phyloP scores from a whole-genome alignment of 2,329 filamentous ascomycete genomes.

The Xylariomycetidae sp. region DNA sequence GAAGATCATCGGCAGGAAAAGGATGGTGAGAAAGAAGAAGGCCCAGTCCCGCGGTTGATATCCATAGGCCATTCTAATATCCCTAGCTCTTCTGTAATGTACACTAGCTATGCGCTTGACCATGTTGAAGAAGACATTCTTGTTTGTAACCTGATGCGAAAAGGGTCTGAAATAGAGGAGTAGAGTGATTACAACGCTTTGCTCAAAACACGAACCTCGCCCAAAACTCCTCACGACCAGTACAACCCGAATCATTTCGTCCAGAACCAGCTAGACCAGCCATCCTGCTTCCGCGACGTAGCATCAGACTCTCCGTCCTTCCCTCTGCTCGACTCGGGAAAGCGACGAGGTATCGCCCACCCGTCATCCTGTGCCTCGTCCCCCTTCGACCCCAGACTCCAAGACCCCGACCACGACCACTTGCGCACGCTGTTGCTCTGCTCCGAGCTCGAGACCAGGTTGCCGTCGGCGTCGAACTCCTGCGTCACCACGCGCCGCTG shows the following conservation, averaged over 20 bases:
- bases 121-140: too few relatives aligned
- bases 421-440: too few relatives aligned
- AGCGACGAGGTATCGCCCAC: too few relatives aligned
- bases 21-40: conserved; percentile 70
- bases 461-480: conserved; percentile 16
- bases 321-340: too few relatives aligned
- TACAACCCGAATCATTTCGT: conserved; percentile 3
- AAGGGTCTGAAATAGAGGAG: too few relatives aligned
- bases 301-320: too few relatives aligned
- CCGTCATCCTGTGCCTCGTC: too few relatives aligned
- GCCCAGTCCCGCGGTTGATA: conserved; percentile 29
- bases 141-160: too few relatives aligned
- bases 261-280: conserved; percentile 17
- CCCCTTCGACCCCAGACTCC: too few relatives aligned
- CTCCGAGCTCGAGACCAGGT: conserved; percentile 8
- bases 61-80: neutral
- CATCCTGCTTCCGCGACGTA: neutral
- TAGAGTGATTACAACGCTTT: too few relatives aligned
- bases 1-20: conserved; percentile 80
- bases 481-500: conserved; percentile 10
- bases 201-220: neutral
- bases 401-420: too few relatives aligned
- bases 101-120: too few relatives aligned
- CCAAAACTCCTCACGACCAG: neutral
- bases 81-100: neutral